phyloP scores from a whole-genome alignment of 495 filamentous ascomycete species.

The Xylaria castorea region DNA sequence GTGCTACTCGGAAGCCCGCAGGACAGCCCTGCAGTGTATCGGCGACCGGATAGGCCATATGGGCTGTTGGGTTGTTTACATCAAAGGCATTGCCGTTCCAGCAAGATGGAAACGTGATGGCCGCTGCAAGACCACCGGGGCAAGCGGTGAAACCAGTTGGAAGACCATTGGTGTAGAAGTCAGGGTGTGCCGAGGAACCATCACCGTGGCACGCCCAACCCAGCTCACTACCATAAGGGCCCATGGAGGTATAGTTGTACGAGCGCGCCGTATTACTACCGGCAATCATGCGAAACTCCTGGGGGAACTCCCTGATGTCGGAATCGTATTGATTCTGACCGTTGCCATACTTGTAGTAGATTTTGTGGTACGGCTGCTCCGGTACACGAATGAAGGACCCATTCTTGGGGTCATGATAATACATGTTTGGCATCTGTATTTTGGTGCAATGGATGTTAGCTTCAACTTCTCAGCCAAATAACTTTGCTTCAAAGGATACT shows the following conservation, averaged over 20 bases:
- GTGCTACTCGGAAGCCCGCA: neutral
- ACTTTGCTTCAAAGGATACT: neutral
- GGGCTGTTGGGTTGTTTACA: neutral
- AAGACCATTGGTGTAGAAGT: neutral
- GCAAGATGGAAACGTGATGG: neutral
- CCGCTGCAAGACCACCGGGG: neutral
- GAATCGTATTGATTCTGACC: neutral
- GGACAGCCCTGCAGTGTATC: neutral
- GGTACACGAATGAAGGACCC: neutral
- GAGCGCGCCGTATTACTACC: neutral
- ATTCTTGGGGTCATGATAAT: neutral
- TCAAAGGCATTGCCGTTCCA: neutral
- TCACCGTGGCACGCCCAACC: conserved; percentile 2
- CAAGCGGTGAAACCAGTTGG: neutral
- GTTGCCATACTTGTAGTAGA: conserved; percentile 5
- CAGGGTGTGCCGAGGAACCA: neutral
- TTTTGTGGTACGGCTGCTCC: neutral
- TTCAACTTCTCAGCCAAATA: neutral
- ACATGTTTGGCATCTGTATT: conserved; percentile 4
- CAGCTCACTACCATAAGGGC: neutral
- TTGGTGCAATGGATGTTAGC: neutral
- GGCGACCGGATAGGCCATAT: conserved; percentile 2
- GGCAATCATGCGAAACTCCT: neutral
- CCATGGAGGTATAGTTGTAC: neutral
- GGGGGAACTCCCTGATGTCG: neutral